Base-by-base conservation (phyloP, 768 basidiomycete genomes). In the Suillus spraguei region DNA sequence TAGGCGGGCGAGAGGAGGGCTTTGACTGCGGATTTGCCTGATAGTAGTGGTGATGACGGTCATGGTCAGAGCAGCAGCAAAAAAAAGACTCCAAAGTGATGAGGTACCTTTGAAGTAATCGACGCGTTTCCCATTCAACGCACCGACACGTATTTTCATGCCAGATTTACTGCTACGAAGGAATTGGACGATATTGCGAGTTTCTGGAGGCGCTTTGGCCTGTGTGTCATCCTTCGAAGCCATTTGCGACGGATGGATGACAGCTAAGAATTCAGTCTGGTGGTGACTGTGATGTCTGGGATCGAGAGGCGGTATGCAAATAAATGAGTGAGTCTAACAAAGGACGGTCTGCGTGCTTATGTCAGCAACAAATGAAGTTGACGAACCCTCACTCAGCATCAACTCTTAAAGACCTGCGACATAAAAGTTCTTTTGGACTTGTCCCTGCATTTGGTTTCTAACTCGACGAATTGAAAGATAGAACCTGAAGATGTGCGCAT, bases 41-140 rank as follows among this genome's bases (percentile, higher is more conserved):
- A 20, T 11, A 14, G 52, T 36, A 13, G 11, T 98, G 69, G 20
- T 8, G 16, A 44, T 36, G 20, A 11, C 14, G 59, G 36, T 52
- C 32, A 52, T 41, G 33, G 28, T 49, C 49, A 56, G 42, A 56
- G 47, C 44, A 50, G 56, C 28, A 28, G 49, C 33, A 47, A 28
- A 49, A 59, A 42, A 64, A 55, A n/a, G 9, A 28, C 17, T 32
- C 50, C 16, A 62, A 63, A 20, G 22, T 59, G 16, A 33, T 41
- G 35, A 22, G 28, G 39, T 36, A 95, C 97, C 97, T 82, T 95
- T 99, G 83, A 99, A 99, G 79, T 99, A 99, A 77, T 99, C 97
- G 59, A 96, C 79, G 41, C 97, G 89, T 77, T 97, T 97, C 28
- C 97, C 97, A 69, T 94, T 94, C 71, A 98, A 79, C 10, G 95